phyloP scores from a whole-genome alignment of 371 early-diverging fungal genomes.

The Mucor irregularis region DNA sequence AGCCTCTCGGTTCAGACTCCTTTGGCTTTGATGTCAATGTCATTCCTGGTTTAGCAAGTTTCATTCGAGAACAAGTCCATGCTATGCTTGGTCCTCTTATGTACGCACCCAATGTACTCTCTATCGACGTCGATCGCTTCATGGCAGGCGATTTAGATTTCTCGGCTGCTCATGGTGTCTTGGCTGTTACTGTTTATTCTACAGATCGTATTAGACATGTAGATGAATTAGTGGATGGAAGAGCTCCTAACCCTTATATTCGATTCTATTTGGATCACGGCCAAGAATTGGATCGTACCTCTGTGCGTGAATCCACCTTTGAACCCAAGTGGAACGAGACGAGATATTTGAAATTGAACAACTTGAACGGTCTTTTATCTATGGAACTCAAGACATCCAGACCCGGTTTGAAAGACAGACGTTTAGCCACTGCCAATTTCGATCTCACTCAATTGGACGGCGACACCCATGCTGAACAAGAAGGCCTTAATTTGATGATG shows the following conservation, averaged over 20 bases:
- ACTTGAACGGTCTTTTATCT: constrained; percentile 54
- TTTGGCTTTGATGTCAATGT: constrained; percentile 83
- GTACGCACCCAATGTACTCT: constrained; percentile 82
- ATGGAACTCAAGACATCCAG: constrained; percentile 40
- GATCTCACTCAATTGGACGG: constrained; percentile 56
- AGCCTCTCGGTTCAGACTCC: constrained; percentile 90
- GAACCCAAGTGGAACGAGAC: constrained; percentile 66
- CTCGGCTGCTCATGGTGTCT: constrained; percentile 79
- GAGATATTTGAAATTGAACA: constrained; percentile 55
- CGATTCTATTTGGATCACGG: constrained; percentile 74
- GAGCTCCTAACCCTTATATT: constrained; percentile 80
- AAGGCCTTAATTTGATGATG: constrained; percentile 39
- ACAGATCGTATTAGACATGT: constrained; percentile 77
- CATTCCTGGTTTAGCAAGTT: constrained; percentile 81
- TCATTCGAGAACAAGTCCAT: constrained; percentile 81
- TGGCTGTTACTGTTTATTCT: constrained; percentile 76
- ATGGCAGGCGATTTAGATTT: constrained; percentile 67
- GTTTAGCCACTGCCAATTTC: constrained; percentile 52
- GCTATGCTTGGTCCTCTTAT: constrained; percentile 78
- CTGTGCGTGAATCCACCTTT: constrained; percentile 56
- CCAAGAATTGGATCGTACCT: constrained; percentile 70
- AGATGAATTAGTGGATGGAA: constrained; percentile 52
- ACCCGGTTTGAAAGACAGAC: constrained; percentile 34
- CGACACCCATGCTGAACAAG: constrained; percentile 40
- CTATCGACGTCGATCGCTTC: constrained; percentile 81